Evolutionary conservation across 495 filamentous ascomycete species (phyloP).

Genomic region (Penicillium desertorum): DNA sequence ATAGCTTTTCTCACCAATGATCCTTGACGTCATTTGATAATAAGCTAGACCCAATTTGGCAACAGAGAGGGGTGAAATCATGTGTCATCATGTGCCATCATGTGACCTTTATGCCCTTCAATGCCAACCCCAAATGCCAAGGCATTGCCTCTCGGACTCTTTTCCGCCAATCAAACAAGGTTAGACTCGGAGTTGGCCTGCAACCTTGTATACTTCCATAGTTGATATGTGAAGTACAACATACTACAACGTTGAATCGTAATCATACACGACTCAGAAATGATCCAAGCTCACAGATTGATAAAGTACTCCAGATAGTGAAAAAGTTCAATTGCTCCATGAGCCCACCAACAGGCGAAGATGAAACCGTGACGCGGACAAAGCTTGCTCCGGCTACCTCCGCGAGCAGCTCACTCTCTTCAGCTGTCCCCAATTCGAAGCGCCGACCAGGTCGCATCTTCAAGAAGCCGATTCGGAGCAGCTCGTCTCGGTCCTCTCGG

Average conservation of each 20-base stretch:
- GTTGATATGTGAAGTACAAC: background rate
- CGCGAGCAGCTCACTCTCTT: slow-evolving; percentile 1
- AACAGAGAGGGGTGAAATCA: background rate
- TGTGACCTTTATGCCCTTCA: slow-evolving; percentile 2
- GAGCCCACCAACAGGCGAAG: slow-evolving; percentile 6
- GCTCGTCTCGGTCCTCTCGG: slow-evolving; percentile 6
- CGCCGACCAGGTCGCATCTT: slow-evolving; percentile 18
- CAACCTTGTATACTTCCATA: background rate
- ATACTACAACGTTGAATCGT: background rate
- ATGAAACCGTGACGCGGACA: background rate
- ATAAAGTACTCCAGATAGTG: background rate
- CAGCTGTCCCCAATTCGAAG: slow-evolving; percentile 10
- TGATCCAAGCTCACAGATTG: background rate
- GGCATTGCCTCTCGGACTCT: background rate
- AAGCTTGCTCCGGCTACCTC: slow-evolving; percentile 1
- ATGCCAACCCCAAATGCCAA: slow-evolving; percentile 3
- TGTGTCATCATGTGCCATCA: background rate
- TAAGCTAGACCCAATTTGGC: slow-evolving; percentile 5
- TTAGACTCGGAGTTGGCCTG: background rate
- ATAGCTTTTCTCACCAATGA: background rate
- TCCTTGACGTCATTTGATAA: slow-evolving; percentile 17
- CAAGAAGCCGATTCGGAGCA: slow-evolving; percentile 17
- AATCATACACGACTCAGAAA: background rate
- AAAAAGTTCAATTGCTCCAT: slow-evolving; percentile 3
- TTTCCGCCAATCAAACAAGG: slow-evolving; percentile 12